Evolutionary conservation across 1,284 basidiomycete genomes (phyloP), one percentile per base, ranked within the genome.

Genomic region (Pseudozyma flocculosa): DNA sequence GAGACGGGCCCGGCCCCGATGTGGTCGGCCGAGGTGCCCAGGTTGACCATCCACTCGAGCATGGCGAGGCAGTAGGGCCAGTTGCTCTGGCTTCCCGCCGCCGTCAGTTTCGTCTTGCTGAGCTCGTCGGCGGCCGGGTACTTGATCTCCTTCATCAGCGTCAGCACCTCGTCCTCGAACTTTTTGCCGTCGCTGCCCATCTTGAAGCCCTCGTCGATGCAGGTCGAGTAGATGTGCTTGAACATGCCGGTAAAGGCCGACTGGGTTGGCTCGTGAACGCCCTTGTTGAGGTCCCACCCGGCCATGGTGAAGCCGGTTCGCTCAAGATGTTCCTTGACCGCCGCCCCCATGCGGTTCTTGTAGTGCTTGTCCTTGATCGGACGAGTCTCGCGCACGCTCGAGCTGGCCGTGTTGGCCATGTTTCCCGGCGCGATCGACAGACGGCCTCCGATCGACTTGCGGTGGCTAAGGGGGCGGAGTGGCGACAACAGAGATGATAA

Each of bases 41-140:
- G 32, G 38, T 64, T 60, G 39, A 76, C 70, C 58, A 78, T 64
- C 75, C 75, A 78, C 48, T 76, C 73, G 32, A 78, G 69, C 67
- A 78, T 72, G 43, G 68, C 72, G 24, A 75, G 66, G 42, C 72
- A 69, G 40, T 57, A 69, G 0, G 75, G 75, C 75, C 75, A 78
- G 48, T 76, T 72, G 48, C 70, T 70, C 46, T 69, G 66, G 52
- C 68, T 70, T 24, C 75, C 75, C 14, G 75, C 74, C 8, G 72
- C 70, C 7, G 55, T 64, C n/a, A 78, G 69, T 45, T 73, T 69
- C 45, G 72, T 76, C 64, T 78, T 78, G 46, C 69, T 75, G 18
- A 78, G 61, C 32, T 78, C 74, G 38, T 73, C 73, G 37, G 72
- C 48, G 23, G 68, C 63, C 2, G 75, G 75, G 45, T 78, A 78